phyloP scores from a whole-genome alignment of 202 grass and related monocot genomes.

The Miscanthus sacchariflorus region DNA sequence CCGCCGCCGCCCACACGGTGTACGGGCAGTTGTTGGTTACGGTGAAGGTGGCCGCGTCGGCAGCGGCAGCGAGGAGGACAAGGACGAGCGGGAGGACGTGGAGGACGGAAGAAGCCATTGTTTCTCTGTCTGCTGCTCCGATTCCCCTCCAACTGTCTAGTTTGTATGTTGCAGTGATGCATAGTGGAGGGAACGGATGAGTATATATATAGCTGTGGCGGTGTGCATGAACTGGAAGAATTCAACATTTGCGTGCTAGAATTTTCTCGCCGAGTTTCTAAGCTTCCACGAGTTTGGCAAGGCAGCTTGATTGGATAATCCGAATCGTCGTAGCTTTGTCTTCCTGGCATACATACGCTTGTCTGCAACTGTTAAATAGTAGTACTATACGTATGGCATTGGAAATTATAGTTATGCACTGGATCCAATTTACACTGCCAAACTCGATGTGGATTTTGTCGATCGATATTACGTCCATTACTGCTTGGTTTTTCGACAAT shows the following conservation, averaged over 20 bases:
- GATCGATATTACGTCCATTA: background rate
- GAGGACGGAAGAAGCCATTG: background rate
- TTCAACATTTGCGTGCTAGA: background rate
- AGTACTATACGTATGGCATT: no score
- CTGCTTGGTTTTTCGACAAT: background rate
- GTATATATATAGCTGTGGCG: constrained; percentile 29
- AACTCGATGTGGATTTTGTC: background rate
- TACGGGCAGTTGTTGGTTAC: constrained; percentile 57
- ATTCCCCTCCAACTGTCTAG: background rate
- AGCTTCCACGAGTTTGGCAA: constrained; percentile 30
- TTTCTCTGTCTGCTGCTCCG: background rate
- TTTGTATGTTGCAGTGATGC: background rate
- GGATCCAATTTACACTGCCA: background rate
- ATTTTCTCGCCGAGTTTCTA: background rate
- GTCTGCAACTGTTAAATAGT: no score
- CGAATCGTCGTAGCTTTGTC: background rate
- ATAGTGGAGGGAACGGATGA: background rate
- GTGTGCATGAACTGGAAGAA: background rate
- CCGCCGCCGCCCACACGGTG: constrained; percentile 63
- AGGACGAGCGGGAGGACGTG: background rate
- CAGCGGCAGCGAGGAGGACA: background rate
- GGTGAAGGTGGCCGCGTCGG: constrained; percentile 50
- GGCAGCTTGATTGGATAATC: background rate
- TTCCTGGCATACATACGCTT: background rate
- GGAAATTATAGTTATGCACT: no score